Percentiles rank a stretch among this genome's conserved stretches.
Conservation (phyloP, 1,284 basidiomycete genomes). For the Sporisorium iseilematis-ciliati region DNA sequence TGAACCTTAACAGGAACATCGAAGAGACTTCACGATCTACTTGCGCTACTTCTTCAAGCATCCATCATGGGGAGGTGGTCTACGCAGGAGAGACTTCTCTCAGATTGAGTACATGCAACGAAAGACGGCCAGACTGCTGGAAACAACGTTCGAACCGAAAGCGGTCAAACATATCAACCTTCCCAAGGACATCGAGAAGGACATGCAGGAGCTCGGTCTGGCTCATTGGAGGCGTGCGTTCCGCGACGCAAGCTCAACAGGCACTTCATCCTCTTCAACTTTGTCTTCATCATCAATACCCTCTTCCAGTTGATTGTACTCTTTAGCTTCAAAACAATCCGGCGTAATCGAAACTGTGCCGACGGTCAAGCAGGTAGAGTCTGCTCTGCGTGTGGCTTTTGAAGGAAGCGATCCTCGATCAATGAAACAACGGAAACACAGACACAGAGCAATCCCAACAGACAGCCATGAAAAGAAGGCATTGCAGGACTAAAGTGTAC, state of each 20-base stretch:
- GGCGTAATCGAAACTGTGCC: neutral
- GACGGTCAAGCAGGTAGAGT: neutral
- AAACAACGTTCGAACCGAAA: conserved; percentile 59
- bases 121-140: conserved; percentile 56
- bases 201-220: conserved; percentile 42
- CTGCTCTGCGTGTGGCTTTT: neutral
- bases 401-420: no score
- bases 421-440: no score
- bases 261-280: conserved; percentile 11
- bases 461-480: neutral
- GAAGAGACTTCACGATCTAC: conserved; percentile 63
- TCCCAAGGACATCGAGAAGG: conserved; percentile 42
- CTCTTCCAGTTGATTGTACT: conserved; percentile 3
- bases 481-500: conserved; percentile 17
- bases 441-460: no score
- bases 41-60: conserved; percentile 67
- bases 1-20: conserved; percentile 43
- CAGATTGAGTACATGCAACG: conserved; percentile 68
- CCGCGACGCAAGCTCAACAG: conserved; percentile 16
- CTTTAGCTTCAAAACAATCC: neutral
- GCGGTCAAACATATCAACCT: conserved; percentile 62
- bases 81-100: conserved; percentile 61
- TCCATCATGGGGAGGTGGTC: conserved; percentile 63
- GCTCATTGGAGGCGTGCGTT: conserved; percentile 44
- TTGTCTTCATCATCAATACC: conserved; percentile 18